Base-by-base conservation (phyloP, 1,139 yeast species). In the Yamadazyma sp. region DNA sequence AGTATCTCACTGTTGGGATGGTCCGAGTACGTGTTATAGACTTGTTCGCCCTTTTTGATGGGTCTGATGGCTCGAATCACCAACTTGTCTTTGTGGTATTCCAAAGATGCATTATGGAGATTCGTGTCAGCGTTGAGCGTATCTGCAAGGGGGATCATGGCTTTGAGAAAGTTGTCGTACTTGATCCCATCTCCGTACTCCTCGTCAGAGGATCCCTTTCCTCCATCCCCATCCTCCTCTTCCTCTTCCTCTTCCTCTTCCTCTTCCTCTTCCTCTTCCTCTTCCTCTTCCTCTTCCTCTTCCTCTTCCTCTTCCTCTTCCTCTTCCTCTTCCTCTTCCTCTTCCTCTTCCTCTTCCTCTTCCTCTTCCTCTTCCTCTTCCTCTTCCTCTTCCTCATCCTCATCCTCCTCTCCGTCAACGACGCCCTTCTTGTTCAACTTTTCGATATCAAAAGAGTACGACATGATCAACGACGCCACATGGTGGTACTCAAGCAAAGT, bases 91-190 rank as follows among this genome's bases (percentile, higher is more conserved):
- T 63, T 67, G 2, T 59, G 49, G 52, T 82, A 79, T 22, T 69
- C 70, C 43, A 88, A 64, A 41, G 80, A 76, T 4, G 96, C 96
- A 59, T 92, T 91, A 54, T 81, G 82, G n/a, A 75, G 67, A 14
- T 73, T 72, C 0, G 96, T 84, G 54, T 89, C 92, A 0, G 97
- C 91, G 54, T 92, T 92, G 44, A 92, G 65, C 20, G 87, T 81
- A 55, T 92, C 98, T 0, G 98, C 98, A 38, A 89, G 66, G 0
- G 98, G 96, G 5, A 89, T 89, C 95, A 92, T 85, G 0, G 95
- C 85, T 56, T 92, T 91, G 47, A 76, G 66, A 40, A 73, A 75
- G 2, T 70, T 69, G 39, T 75, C 82, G 6, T 41, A 31, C 58
- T 62, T 18, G 46, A 51, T 32, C 50, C 51, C 32, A 49, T 49